Percentiles rank a stretch among this genome's conserved stretches.
Conservation (phyloP, 1,139 yeast species). For the Blastobotrys illinoisensis region DNA sequence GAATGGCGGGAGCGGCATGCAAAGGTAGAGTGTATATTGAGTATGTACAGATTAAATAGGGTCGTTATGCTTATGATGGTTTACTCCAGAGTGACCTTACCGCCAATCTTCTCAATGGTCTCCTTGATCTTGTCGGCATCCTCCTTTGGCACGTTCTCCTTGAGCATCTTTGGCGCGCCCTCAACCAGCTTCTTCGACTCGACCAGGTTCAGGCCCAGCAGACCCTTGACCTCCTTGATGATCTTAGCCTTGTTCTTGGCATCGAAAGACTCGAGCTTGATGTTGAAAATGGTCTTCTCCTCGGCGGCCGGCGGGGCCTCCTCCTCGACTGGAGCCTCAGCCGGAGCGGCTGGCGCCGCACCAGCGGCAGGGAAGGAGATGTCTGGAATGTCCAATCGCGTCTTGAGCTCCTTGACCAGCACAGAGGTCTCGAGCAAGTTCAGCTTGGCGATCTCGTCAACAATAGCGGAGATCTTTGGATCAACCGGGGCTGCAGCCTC, state of each 20-base stretch:
- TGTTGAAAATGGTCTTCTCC: conserved; percentile 89
- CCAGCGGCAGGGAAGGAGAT: conserved; percentile 78
- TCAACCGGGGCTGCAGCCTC: conserved; percentile 57
- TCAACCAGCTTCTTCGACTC: conserved; percentile 98
- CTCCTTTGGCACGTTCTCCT: conserved; percentile 81
- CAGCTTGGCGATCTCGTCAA: conserved; percentile 82
- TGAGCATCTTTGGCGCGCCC: conserved; percentile 89
- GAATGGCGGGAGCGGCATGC: too few relatives aligned
- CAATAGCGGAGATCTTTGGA: conserved; percentile 83
- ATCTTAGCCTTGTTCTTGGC: conserved; percentile 95
- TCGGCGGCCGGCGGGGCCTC: conserved; percentile 76
- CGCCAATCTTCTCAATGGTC: conserved; percentile 91
- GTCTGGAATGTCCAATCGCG: conserved; percentile 86
- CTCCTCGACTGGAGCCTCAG: conserved; percentile 66
- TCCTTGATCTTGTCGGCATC: conserved; percentile 91
- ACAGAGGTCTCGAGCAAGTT: conserved; percentile 87
- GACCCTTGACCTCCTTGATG: conserved; percentile 90
- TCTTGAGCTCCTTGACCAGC: conserved; percentile 76
- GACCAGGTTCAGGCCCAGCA: conserved; percentile 87
- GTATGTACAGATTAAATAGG: conserved; percentile 3
- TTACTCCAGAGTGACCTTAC: conserved; percentile 83
- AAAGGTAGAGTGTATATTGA: background rate
- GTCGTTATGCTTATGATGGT: conserved; percentile 1
- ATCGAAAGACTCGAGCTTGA: conserved; percentile 90
- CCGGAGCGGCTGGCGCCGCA: conserved; percentile 54